Conservation (phyloP, 805 yeast genomes). For the Candida cerambycidarum region DNA sequence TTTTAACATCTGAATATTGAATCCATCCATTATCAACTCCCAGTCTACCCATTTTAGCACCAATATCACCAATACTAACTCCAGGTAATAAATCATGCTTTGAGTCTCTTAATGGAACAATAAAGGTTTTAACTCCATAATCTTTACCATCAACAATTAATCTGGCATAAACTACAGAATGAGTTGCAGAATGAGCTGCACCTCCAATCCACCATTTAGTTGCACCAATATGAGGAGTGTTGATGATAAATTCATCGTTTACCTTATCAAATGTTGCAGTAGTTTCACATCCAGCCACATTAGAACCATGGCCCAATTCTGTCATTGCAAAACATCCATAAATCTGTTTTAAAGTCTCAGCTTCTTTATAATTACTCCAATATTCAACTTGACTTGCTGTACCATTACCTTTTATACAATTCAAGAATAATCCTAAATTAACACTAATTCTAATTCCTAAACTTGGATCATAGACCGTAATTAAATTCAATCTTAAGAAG, state of each 20-base stretch:
- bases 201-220: slow-evolving; percentile 99
- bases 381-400: slow-evolving; percentile 37
- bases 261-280: slow-evolving; percentile 74
- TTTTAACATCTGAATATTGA: slow-evolving; percentile 78
- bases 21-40: slow-evolving; percentile 98
- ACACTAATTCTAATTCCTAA: slow-evolving; percentile 38
- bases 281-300: slow-evolving; percentile 92
- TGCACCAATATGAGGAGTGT: slow-evolving; percentile 90
- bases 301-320: slow-evolving; percentile 89
- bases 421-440: slow-evolving; percentile 39
- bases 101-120: slow-evolving; percentile 83
- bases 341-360: slow-evolving; percentile 32
- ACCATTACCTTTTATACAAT: slow-evolving; percentile 43
- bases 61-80: slow-evolving; percentile 84
- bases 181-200: slow-evolving; percentile 93
- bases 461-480: slow-evolving; percentile 40
- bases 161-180: slow-evolving; percentile 82
- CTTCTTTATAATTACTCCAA: slow-evolving; percentile 38
- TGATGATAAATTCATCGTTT: slow-evolving; percentile 67
- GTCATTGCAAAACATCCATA: slow-evolving; percentile 95
- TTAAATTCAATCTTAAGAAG: slow-evolving; percentile 33
- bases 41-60: slow-evolving; percentile 93
- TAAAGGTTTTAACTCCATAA: slow-evolving; percentile 89
- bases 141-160: slow-evolving; percentile 79
- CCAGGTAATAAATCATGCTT: slow-evolving; percentile 77